phyloP scores from a whole-genome alignment of 2,329 filamentous ascomycete species.

The Magnaporthiopsis poae region DNA sequence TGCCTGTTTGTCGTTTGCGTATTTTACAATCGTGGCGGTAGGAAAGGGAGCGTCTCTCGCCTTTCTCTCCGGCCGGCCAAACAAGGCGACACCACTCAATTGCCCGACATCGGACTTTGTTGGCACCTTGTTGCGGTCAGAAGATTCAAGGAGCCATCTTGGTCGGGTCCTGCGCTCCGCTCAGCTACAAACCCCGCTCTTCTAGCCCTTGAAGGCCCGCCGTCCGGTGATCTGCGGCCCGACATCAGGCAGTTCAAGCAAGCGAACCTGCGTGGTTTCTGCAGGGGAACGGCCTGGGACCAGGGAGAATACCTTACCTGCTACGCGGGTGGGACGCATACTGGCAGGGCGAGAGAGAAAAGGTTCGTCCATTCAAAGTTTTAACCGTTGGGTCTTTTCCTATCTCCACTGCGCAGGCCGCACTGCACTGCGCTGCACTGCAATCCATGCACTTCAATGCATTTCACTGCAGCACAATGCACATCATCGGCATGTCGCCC shows the following conservation, averaged over 20 bases:
- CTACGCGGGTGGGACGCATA: no score
- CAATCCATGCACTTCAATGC: not conserved
- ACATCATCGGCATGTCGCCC: not conserved
- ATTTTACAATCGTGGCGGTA: not conserved
- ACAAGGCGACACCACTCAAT: not conserved
- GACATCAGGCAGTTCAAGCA: not conserved
- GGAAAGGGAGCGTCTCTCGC: not conserved
- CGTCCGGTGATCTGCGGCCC: not conserved
- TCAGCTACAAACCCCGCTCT: not conserved
- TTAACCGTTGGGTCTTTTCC: not conserved
- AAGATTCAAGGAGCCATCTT: not conserved
- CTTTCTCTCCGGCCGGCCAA: no score
- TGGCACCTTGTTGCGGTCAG: not conserved
- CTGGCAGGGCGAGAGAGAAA: not conserved
- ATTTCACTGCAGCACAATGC: no score
- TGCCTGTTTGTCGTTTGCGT: not conserved
- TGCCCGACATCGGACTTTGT: not conserved
- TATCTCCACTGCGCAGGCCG: not conserved
- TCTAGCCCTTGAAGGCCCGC: not conserved
- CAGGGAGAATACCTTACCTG: not conserved
- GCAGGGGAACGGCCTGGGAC: not conserved
- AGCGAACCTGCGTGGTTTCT: not conserved
- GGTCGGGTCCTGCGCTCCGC: not conserved
- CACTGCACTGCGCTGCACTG: not conserved
- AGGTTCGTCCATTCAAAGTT: not conserved